These are phyloP conservation scores for Polyplosphaeria fusca DNA, from an alignment of 495 filamentous ascomycete genomes.

Conservation along the genomic window DNA sequence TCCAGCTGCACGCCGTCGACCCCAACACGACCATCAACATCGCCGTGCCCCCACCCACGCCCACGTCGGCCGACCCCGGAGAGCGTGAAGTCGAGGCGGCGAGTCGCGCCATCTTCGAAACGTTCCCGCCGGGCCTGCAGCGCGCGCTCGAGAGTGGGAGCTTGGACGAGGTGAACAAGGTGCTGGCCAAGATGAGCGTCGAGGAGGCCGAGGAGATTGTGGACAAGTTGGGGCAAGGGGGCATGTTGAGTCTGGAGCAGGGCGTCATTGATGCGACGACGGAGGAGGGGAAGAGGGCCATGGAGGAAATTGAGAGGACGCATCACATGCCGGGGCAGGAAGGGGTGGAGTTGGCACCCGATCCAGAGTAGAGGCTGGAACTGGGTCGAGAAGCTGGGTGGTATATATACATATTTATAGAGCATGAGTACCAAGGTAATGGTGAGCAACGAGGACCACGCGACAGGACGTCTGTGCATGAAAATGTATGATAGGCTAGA, in stretches of 20 bases:
- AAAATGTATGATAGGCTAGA: no score
- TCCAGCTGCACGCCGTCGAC: slow-evolving; percentile 94
- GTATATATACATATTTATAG: no score
- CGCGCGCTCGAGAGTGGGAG: slow-evolving; percentile 78
- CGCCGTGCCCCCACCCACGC: slow-evolving; percentile 57
- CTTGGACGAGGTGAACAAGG: slow-evolving; percentile 92
- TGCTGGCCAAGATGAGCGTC: slow-evolving; percentile 87
- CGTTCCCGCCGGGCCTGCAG: slow-evolving; percentile 76
- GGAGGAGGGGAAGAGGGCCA: slow-evolving; percentile 74
- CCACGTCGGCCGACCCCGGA: background rate
- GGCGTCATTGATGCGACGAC: slow-evolving; percentile 95
- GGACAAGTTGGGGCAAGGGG: slow-evolving; percentile 76
- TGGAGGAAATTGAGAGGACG: slow-evolving; percentile 74
- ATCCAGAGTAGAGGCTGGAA: no score
- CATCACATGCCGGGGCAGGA: slow-evolving; percentile 39
- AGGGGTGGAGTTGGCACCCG: slow-evolving; percentile 23
- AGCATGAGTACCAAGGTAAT: no score
- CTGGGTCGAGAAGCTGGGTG: no score
- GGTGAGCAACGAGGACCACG: no score
- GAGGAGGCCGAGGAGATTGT: slow-evolving; percentile 91
- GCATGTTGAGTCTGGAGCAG: slow-evolving; percentile 87
- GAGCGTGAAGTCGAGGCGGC: slow-evolving; percentile 60
- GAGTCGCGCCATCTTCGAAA: slow-evolving; percentile 74
- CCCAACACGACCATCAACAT: slow-evolving; percentile 92
- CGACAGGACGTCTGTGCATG: no score